Evolutionary conservation across 2,329 filamentous ascomycete species (phyloP).

Genomic region (Talaromyces piceae): DNA sequence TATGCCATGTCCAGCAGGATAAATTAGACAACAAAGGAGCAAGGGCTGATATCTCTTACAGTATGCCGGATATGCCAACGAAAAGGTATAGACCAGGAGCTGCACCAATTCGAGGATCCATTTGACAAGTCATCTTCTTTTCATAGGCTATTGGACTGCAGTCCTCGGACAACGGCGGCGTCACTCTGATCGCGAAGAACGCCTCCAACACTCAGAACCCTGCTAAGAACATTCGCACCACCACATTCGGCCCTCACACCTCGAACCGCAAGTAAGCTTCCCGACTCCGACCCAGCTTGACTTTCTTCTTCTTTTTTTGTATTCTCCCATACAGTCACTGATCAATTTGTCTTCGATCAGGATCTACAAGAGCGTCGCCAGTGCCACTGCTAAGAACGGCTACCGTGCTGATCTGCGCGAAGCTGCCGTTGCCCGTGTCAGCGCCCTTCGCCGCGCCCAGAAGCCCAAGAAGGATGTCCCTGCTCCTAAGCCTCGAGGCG

Average conservation of each 20-base stretch:
- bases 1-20: neutral
- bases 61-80: slow-evolving; percentile 89
- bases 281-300: neutral
- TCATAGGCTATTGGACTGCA: slow-evolving; percentile 84
- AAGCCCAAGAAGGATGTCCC: slow-evolving; percentile 66
- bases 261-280: slow-evolving; percentile 67
- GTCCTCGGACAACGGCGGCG: slow-evolving; percentile 66
- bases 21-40: slow-evolving; percentile 8
- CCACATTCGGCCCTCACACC: slow-evolving; percentile 64
- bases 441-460: slow-evolving; percentile 75
- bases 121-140: slow-evolving; percentile 12
- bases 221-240: slow-evolving; percentile 55
- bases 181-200: slow-evolving; percentile 83
- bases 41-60: slow-evolving; percentile 34
- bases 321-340: slow-evolving; percentile 16
- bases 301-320: neutral
- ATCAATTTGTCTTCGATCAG: slow-evolving; percentile 39
- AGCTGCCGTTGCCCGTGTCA: slow-evolving; percentile 76
- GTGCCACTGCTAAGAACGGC: slow-evolving; percentile 69
- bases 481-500: slow-evolving; percentile 68
- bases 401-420: slow-evolving; percentile 77
- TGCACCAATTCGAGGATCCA: neutral
- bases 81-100: slow-evolving; percentile 60
- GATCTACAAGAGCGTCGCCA: slow-evolving; percentile 84
- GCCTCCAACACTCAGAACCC: slow-evolving; percentile 64